These are phyloP conservation scores for Blastobotrys robertii DNA, from an alignment of 805 yeast species.

Conservation along the genomic window DNA sequence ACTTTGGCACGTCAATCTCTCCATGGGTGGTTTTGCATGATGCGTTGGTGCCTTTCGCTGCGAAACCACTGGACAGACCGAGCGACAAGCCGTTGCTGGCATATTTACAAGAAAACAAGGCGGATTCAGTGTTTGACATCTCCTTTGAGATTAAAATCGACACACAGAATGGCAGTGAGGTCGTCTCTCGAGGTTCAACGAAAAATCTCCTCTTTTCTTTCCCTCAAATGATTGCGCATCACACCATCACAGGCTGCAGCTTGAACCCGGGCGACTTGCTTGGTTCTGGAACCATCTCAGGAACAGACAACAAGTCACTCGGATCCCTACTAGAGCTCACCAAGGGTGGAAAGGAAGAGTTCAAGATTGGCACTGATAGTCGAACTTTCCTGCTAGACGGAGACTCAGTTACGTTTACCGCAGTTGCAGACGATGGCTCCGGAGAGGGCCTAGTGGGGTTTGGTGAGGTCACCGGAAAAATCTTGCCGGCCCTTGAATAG, in stretches of 20 bases:
- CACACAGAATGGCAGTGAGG: slow-evolving; percentile 6
- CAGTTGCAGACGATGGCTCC: slow-evolving; percentile 7
- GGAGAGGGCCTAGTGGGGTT: slow-evolving; percentile 12
- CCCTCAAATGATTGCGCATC: slow-evolving; percentile 21
- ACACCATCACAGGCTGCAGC: slow-evolving; percentile 20
- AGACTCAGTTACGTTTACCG: slow-evolving; percentile 14
- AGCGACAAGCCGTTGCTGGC: slow-evolving; percentile 10
- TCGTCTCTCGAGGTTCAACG: slow-evolving; percentile 9
- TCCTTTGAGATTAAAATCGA: no score
- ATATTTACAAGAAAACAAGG: slow-evolving; percentile 12
- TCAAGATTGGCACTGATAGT: slow-evolving; percentile 1
- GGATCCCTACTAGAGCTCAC: slow-evolving; percentile 19
- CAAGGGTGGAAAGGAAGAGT: slow-evolving; percentile 10
- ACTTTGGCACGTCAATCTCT: slow-evolving; percentile 20
- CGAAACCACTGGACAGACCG: slow-evolving; percentile 11
- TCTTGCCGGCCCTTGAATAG: slow-evolving; percentile 8
- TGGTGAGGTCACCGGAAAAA: slow-evolving; percentile 12
- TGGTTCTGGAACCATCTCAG: slow-evolving; percentile 23
- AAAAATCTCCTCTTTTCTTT: slow-evolving; percentile 17
- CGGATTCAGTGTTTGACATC: slow-evolving; percentile 10
- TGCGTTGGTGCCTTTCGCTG: slow-evolving; percentile 14
- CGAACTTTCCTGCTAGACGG: slow-evolving; percentile 14
- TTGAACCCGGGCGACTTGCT: slow-evolving; percentile 18
- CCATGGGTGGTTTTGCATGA: slow-evolving; percentile 21
- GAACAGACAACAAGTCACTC: slow-evolving; percentile 6